Evolutionary conservation across 2,329 filamentous ascomycete genomes (phyloP), one percentile per base, ranked within the genome.

Genomic region (Colletotrichum sp.): DNA sequence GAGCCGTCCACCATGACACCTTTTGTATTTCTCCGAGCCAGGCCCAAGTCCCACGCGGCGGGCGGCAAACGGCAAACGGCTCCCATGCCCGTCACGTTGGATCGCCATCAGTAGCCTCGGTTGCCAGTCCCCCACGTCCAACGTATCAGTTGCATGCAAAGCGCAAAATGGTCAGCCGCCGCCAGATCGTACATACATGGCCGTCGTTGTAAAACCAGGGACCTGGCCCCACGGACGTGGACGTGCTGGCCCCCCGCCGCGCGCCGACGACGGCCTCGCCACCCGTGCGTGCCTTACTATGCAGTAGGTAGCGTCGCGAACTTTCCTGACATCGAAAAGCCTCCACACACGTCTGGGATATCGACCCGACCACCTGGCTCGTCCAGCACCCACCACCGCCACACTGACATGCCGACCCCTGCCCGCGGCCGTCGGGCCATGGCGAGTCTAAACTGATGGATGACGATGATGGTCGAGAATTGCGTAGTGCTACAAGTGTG

Each of bases 341-440:
- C 58, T 38, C 58, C 58, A 24, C 34, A 62, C n/a, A 43, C 63
- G n/a, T 21, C 34, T 47, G 57, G 68, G 62, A 66, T 66, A 58
- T 61, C 43, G 68, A 71, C 71, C 71, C 68, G 71, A 61, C 71
- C 62, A 55, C 57, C 51, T 71, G 71, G 68, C 71, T 73, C 57
- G 21, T 63, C 65, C 55, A 58, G 67, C 61, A 73, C 70, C 34
- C 66, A 64, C 67, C 67, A 31, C 13, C 27, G 18, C 31, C 29
- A 31, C 36, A 66, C 71, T 57, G 71, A 36, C 68, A 73, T 66
- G 43, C 71, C 68, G n/a, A 71, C 24, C 71, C 71, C 58, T 61
- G 71, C 68, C 21, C 18, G 34, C 27, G 62, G 57, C 34, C 57
- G 34, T 67, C 38, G 63, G 47, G 29, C 36, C 24, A 72, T 24